Evolutionary conservation across 495 filamentous ascomycete species (phyloP), one percentile per base, ranked within the genome.

Genomic region (Antarctomyces pellizariae): DNA sequence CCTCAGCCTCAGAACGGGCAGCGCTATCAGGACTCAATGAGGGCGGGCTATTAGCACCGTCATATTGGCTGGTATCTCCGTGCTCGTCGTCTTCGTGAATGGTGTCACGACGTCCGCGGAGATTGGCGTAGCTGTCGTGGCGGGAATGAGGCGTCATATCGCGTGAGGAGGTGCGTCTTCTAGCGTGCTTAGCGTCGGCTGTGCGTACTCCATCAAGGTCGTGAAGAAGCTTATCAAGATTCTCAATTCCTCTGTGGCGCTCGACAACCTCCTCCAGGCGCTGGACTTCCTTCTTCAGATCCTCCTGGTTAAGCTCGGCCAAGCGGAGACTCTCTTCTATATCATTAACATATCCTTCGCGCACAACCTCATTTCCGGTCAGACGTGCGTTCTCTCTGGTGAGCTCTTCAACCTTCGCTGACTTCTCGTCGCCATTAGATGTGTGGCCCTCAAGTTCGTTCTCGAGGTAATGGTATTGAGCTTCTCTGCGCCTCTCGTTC

Each of bases 301-400:
- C 71, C 41, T 99, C 89, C 43, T 93, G 84, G 39, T 99, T 86
- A 3, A 80, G 67, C 48, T 99, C 86, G 0, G 89, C 89, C 9
- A 99, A 64, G 10, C 86, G 72, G n/a, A n/a, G n/a, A n/a, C n/a
- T n/a, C 47, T 95, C 86, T 48, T 99, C 86, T 18, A 99, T 56
- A 2, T 84, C 95, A 2, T 86, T 83, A 25, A 99, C 95, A 43
- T 99, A 99, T 29, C 93, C 84, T 41, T 99, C 86, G 37, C 64
- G 75, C 29, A 69, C 65, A 12, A 70, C 60, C 50, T 99, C 86
- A 41, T 75, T 92, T 29, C 91, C 89, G 8, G 83, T 75, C 22
- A 80, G 62, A n/a, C 84, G 66, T 8, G 67, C 59, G 28, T 95
- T 71, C 48, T 99, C 86, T 42, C 90, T 91, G 24, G 79, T 75